A percentile compares a stretch with the other conserved stretches of the same genome.
phyloP scores from a whole-genome alignment of 2,329 filamentous ascomycete genomes.

The Phialemoniopsis sp. region DNA sequence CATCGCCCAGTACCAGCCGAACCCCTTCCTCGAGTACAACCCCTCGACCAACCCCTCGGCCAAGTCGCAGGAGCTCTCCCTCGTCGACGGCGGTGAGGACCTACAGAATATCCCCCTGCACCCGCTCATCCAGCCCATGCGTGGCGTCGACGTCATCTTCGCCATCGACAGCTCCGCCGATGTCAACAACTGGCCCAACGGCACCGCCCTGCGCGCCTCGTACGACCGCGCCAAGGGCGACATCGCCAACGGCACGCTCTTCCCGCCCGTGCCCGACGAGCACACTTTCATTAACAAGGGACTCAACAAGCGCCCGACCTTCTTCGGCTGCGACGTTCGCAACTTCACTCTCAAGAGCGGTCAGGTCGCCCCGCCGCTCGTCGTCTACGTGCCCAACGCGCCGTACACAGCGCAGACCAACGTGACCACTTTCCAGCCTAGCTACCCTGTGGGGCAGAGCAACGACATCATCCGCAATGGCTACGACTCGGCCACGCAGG shows the following conservation, averaged over 20 bases:
- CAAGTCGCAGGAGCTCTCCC: slow-evolving; percentile 29
- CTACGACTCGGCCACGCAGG: slow-evolving; percentile 77
- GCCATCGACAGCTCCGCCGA: slow-evolving; percentile 63
- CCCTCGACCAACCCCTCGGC: slow-evolving; percentile 26
- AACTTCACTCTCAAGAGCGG: slow-evolving; percentile 20
- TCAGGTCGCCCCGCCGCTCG: slow-evolving; percentile 17
- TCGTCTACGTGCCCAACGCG: slow-evolving; percentile 74
- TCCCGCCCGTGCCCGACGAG: slow-evolving; percentile 53
- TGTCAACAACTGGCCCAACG: slow-evolving; percentile 57
- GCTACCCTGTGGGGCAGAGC: slow-evolving; percentile 62
- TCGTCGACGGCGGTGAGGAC: slow-evolving; percentile 46
- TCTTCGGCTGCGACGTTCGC: slow-evolving; percentile 55
- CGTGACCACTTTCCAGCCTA: slow-evolving; percentile 69
- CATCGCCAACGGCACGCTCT: slow-evolving; percentile 48
- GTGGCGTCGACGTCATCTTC: slow-evolving; percentile 58
- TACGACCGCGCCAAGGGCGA: slow-evolving; percentile 46
- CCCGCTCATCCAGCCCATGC: slow-evolving; percentile 43
- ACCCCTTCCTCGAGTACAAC: slow-evolving; percentile 56
- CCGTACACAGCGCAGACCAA: slow-evolving; percentile 78
- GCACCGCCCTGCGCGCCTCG: slow-evolving; percentile 51
- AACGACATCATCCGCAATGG: slow-evolving; percentile 84
- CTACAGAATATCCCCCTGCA: slow-evolving; percentile 48
- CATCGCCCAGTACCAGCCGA: slow-evolving; percentile 50
- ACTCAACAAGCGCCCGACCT: slow-evolving; percentile 55
- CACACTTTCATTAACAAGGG: slow-evolving; percentile 53